Evolutionary conservation across 2,329 filamentous ascomycete genomes (phyloP).

Genomic region (Colletotrichum sp.): DNA sequence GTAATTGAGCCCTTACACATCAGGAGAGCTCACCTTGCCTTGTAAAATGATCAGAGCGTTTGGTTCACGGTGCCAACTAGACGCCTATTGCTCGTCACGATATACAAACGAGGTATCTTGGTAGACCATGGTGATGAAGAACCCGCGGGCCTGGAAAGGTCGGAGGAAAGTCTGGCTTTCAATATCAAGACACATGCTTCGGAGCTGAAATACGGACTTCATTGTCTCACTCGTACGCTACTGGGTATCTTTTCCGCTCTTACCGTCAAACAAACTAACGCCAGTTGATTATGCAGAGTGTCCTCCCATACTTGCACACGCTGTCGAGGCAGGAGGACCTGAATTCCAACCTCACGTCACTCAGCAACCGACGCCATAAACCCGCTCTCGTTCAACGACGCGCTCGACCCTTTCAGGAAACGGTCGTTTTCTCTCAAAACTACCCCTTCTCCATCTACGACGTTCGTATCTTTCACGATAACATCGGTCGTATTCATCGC

Average conservation of each 20-base stretch:
- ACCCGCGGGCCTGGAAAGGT: not conserved
- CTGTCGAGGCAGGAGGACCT: not conserved
- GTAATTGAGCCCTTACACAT: not conserved
- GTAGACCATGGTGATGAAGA: not conserved
- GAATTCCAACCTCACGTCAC: not conserved
- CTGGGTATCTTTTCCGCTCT: not conserved
- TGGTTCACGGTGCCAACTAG: not conserved
- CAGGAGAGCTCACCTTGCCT: not conserved
- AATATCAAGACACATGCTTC: not conserved
- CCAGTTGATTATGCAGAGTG: not conserved
- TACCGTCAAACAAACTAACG: not conserved
- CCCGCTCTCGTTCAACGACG: not conserved
- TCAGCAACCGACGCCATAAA: not conserved
- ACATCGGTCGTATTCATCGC: constrained; percentile 7
- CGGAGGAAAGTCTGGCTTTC: not conserved
- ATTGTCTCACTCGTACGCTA: not conserved
- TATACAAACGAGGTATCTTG: not conserved
- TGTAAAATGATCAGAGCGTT: not conserved
- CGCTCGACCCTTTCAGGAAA: not conserved
- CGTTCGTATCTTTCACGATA: not conserved
- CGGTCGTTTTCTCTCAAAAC: constrained; percentile 2
- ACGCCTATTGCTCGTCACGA: not conserved
- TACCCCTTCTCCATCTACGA: constrained; percentile 5
- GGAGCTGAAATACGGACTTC: not conserved
- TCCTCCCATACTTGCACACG: not conserved